These are phyloP conservation scores for Gastrolobium villosum DNA, from an alignment of 306 rosid genomes.

Conservation along the genomic window DNA sequence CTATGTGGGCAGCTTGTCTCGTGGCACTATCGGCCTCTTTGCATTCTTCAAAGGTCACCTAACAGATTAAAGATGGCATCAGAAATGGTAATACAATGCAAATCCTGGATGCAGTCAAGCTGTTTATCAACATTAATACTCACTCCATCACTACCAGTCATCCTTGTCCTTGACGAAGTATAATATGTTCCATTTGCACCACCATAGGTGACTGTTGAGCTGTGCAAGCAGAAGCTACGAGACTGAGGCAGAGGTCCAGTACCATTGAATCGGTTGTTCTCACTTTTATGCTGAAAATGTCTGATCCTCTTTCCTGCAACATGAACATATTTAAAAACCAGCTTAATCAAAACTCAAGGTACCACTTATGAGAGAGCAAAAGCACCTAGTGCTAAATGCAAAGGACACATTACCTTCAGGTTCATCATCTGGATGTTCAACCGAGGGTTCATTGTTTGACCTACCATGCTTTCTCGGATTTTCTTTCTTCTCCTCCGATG, in stretches of 20 bases:
- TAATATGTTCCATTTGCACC: constrained; percentile 74
- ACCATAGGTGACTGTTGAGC: constrained; percentile 82
- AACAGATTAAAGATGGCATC: constrained; percentile 35
- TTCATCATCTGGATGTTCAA: too few species aligned
- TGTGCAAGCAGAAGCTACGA: constrained; percentile 69
- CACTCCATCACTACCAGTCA: constrained; percentile 86
- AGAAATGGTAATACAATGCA: neutral
- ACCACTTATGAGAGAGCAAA: neutral
- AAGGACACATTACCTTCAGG: too few species aligned
- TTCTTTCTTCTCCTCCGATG: constrained; percentile 45
- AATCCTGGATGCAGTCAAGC: neutral
- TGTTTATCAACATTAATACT: constrained; percentile 27
- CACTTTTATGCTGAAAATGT: constrained; percentile 48
- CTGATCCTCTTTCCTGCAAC: constrained; percentile 58
- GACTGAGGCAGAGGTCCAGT: constrained; percentile 57
- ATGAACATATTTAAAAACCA: neutral
- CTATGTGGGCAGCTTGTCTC: constrained; percentile 69
- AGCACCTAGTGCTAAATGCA: neutral
- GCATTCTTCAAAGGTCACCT: constrained; percentile 83
- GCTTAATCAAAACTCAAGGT: neutral
- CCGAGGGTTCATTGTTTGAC: constrained; percentile 47
- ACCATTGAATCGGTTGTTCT: constrained; percentile 25
- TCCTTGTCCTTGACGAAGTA: constrained; percentile 73
- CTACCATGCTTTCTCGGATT: constrained; percentile 66
- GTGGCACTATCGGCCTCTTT: constrained; percentile 87